Conservation (phyloP, 108 stramenopile genomes). For the Pinguiococcus pyrenoidosus region DNA sequence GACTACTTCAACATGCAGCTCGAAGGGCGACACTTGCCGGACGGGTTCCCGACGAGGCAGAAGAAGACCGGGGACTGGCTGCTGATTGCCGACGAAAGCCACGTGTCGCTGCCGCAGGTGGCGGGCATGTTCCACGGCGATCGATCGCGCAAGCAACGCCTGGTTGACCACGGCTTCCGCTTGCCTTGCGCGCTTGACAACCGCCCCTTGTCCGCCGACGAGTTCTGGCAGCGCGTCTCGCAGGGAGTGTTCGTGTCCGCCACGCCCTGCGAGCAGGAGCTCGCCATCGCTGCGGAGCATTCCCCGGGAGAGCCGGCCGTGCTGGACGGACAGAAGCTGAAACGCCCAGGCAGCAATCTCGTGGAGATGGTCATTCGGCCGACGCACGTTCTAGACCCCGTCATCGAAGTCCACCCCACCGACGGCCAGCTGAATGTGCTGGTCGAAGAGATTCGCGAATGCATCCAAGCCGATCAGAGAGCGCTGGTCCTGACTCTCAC, state of each 20-base stretch:
- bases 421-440: slow-evolving; percentile 41
- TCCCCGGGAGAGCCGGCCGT: background rate
- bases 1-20: slow-evolving; percentile 36
- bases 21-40: background rate
- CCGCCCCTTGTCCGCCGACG: slow-evolving; percentile 48
- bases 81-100: slow-evolving; percentile 56
- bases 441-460: slow-evolving; percentile 27
- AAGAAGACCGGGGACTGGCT: slow-evolving; percentile 55
- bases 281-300: slow-evolving; percentile 10
- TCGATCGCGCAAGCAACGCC: slow-evolving; percentile 41
- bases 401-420: slow-evolving; percentile 42
- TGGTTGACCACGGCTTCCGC: slow-evolving; percentile 62
- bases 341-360: too few species aligned
- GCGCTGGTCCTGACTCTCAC: slow-evolving; percentile 51
- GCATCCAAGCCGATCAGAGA: slow-evolving; percentile 31
- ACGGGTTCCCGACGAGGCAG: background rate
- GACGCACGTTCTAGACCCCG: slow-evolving; percentile 55
- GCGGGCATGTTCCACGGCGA: slow-evolving; percentile 56
- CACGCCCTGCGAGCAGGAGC: slow-evolving; percentile 47
- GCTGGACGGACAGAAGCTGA: too few species aligned
- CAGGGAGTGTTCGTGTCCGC: slow-evolving; percentile 58
- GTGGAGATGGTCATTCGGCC: slow-evolving; percentile 55
- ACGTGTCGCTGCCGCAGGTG: slow-evolving; percentile 58
- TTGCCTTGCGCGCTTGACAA: slow-evolving; percentile 63
- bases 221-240: slow-evolving; percentile 50